Evolutionary conservation across 306 rosid species (phyloP).

Genomic region (Acacia acuminata): DNA sequence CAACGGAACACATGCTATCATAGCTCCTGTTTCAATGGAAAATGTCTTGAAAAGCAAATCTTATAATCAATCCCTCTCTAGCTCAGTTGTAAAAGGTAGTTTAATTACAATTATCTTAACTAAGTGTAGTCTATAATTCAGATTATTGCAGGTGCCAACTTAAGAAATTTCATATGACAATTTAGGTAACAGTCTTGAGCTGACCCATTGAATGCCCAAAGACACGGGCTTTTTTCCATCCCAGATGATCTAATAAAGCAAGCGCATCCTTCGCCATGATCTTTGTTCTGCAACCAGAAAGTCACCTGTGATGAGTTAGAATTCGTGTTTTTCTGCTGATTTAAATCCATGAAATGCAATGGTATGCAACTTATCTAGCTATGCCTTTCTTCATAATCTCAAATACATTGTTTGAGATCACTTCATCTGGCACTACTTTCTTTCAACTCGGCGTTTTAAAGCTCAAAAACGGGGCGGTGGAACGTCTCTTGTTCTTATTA

Average conservation of each 20-base stretch:
- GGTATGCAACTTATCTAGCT: background rate
- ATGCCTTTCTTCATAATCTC: background rate
- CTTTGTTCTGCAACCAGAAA: conserved; percentile 73
- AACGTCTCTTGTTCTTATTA: background rate
- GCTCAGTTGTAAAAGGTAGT: background rate
- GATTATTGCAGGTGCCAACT: background rate
- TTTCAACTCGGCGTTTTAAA: background rate
- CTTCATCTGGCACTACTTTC: background rate
- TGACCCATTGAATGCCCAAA: conserved; percentile 99
- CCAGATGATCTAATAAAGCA: conserved; percentile 82
- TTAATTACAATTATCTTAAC: background rate
- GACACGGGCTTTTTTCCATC: conserved; percentile 84
- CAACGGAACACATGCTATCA: conserved; percentile 91
- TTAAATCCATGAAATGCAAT: background rate
- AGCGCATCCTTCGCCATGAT: conserved; percentile 90
- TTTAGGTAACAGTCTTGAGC: conserved; percentile 16
- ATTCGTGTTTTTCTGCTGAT: background rate
- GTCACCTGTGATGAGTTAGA: conserved; percentile 5
- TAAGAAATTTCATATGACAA: background rate
- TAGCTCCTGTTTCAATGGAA: conserved; percentile 62
- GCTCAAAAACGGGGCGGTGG: background rate
- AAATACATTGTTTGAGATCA: background rate
- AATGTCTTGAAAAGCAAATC: conserved; percentile 3
- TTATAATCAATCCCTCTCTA: conserved; percentile 3
- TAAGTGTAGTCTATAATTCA: background rate